phyloP scores from a whole-genome alignment of 2,329 filamentous ascomycete species.

The Hypoxylon sp. region DNA sequence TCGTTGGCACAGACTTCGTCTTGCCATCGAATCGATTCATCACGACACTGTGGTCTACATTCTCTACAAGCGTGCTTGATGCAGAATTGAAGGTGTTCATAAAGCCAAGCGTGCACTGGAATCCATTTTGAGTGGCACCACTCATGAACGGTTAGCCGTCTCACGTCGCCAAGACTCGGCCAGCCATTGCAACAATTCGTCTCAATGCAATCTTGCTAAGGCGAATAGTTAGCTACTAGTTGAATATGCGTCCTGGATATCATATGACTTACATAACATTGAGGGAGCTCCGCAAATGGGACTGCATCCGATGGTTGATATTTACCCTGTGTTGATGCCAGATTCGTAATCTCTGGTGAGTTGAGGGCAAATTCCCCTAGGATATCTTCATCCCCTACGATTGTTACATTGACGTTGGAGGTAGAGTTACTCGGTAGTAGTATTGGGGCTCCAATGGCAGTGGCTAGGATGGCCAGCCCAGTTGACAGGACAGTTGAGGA shows the following conservation, averaged over 20 bases:
- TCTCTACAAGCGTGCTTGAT: constrained; percentile 8
- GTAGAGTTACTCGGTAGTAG: background rate
- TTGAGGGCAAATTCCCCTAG: constrained; percentile 1
- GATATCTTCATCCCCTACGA: constrained; percentile 4
- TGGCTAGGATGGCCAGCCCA: constrained; percentile 4
- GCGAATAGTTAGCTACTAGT: background rate
- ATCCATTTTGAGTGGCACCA: constrained; percentile 25
- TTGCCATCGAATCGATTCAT: constrained; percentile 6
- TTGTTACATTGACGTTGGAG: background rate
- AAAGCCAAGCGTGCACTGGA: constrained; percentile 1
- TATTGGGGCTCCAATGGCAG: constrained; percentile 2
- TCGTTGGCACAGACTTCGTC: background rate
- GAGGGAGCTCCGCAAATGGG: constrained; percentile 4
- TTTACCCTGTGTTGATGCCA: background rate
- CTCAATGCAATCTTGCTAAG: constrained; percentile 12
- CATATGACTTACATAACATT: constrained; percentile 23
- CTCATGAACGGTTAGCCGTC: constrained; percentile 14
- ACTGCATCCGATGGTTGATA: constrained; percentile 3
- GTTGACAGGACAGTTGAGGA: background rate
- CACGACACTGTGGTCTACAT: constrained; percentile 13
- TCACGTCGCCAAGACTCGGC: constrained; percentile 18
- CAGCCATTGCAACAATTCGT: constrained; percentile 20
- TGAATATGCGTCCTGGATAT: too few species aligned
- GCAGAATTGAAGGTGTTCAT: constrained; percentile 27
- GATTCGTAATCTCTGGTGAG: background rate